Evolutionary conservation across 2,329 filamentous ascomycete genomes (phyloP).

Genomic region (Ascochyta koolunga): DNA sequence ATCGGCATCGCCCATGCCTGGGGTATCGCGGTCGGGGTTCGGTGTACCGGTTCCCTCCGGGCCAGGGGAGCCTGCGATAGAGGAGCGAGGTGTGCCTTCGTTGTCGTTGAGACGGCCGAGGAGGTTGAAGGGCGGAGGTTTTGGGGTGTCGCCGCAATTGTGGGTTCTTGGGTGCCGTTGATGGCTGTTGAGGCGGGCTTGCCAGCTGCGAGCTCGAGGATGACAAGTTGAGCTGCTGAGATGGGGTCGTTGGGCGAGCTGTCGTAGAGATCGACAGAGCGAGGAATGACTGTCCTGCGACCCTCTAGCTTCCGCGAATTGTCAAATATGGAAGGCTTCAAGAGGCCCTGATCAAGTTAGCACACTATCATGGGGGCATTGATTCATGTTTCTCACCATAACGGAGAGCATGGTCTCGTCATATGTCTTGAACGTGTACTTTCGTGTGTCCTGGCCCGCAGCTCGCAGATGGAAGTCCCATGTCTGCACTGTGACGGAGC

Average conservation of each 20-base stretch:
- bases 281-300: conserved; percentile 79
- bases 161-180: conserved; percentile 45
- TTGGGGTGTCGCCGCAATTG: conserved; percentile 60
- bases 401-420: conserved; percentile 94
- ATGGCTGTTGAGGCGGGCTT: conserved; percentile 35
- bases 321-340: conserved; percentile 86
- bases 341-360: conserved; percentile 67
- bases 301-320: conserved; percentile 78
- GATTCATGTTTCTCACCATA: conserved; percentile 59
- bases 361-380: neutral
- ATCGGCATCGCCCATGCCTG: conserved; percentile 50
- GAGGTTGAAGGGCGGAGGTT: conserved; percentile 70
- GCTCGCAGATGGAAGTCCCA: conserved; percentile 90
- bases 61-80: conserved; percentile 83
- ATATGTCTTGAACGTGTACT: conserved; percentile 96
- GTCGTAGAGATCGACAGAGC: conserved; percentile 94
- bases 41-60: conserved; percentile 84
- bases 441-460: conserved; percentile 84
- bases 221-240: conserved; percentile 79
- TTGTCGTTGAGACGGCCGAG: conserved; percentile 70
- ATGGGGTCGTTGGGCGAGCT: conserved; percentile 88
- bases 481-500: conserved; percentile 84
- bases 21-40: conserved; percentile 54
- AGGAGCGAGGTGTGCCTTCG: conserved; percentile 81
- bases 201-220: conserved; percentile 59